phyloP scores from a whole-genome alignment of 768 basidiomycete genomes.

The Pluteus cervinus region DNA sequence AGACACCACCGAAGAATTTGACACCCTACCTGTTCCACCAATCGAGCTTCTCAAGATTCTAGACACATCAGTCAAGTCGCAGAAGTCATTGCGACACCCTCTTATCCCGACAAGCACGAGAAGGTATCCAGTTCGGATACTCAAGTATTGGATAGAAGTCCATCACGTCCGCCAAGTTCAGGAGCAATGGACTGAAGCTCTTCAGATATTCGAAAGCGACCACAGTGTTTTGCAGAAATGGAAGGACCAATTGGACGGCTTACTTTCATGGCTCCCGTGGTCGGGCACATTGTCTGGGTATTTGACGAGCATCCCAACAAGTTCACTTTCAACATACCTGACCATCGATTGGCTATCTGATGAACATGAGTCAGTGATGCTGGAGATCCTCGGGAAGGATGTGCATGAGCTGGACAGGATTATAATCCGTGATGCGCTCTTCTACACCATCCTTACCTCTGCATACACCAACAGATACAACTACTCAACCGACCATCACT shows the following conservation, averaged over 20 bases:
- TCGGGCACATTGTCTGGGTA: slow-evolving; percentile 9
- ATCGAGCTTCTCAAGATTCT: no score
- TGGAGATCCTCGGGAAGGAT: slow-evolving; percentile 11
- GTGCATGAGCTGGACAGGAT: slow-evolving; percentile 6
- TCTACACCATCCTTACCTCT: slow-evolving; percentile 3
- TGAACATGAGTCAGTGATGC: slow-evolving; percentile 15
- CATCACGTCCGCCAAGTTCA: no score
- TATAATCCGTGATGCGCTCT: slow-evolving; percentile 3
- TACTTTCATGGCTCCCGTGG: slow-evolving; percentile 9
- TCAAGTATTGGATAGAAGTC: no score
- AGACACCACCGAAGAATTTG: no score
- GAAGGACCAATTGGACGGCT: neutral
- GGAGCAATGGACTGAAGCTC: slow-evolving; percentile 1
- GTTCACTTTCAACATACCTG: slow-evolving; percentile 9
- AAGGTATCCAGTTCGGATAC: no score
- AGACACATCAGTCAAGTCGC: no score
- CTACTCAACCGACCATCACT: neutral
- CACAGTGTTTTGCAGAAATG: neutral
- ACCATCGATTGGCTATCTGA: slow-evolving; percentile 14
- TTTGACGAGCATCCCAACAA: slow-evolving; percentile 3
- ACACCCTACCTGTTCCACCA: no score
- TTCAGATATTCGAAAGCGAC: neutral
- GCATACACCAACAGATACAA: slow-evolving; percentile 1
- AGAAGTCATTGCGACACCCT: no score
- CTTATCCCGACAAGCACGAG: no score